Evolutionary conservation across 768 basidiomycete species (phyloP).

Genomic region (Termitomyces sp.): DNA sequence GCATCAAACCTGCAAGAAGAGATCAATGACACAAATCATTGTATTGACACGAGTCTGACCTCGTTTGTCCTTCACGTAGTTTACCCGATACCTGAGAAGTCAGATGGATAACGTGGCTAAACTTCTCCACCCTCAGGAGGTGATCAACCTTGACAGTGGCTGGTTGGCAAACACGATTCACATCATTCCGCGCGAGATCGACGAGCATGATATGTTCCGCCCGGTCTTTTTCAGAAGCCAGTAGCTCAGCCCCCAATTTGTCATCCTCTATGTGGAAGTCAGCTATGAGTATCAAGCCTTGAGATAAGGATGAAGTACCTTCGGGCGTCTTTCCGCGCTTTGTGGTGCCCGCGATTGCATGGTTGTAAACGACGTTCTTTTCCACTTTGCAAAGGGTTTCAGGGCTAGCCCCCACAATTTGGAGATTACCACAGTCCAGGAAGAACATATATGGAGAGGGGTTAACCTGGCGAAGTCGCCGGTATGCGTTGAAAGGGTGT

Average conservation of each 20-base stretch:
- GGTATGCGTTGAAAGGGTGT: constrained; percentile 97
- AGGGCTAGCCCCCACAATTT: constrained; percentile 97
- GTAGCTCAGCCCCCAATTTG: constrained; percentile 65
- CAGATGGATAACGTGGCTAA: constrained; percentile 97
- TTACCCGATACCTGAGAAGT: constrained; percentile 92
- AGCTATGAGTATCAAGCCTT: constrained; percentile 2
- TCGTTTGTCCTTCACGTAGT: constrained; percentile 76
- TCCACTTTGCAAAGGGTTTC: constrained; percentile 97
- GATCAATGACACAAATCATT: constrained; percentile 1
- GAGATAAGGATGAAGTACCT: constrained; percentile 46
- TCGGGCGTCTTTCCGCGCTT: constrained; percentile 80
- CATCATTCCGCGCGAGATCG: constrained; percentile 96
- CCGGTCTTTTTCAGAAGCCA: constrained; percentile 88
- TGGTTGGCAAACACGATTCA: constrained; percentile 95
- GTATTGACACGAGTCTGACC: constrained; percentile 42
- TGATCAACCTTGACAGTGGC: constrained; percentile 95
- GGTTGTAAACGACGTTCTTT: constrained; percentile 89
- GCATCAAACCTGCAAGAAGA: constrained; percentile 77
- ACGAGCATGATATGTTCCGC: constrained; percentile 99
- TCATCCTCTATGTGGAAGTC: constrained; percentile 72
- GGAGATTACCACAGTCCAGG: constrained; percentile 87
- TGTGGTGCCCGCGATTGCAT: constrained; percentile 96
- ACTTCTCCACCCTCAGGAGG: constrained; percentile 90
- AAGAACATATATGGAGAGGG: constrained; percentile 99
- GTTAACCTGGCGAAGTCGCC: constrained; percentile 90